Base-by-base conservation (phyloP, 495 filamentous ascomycete species). In the Talaromyces wortmannii region DNA sequence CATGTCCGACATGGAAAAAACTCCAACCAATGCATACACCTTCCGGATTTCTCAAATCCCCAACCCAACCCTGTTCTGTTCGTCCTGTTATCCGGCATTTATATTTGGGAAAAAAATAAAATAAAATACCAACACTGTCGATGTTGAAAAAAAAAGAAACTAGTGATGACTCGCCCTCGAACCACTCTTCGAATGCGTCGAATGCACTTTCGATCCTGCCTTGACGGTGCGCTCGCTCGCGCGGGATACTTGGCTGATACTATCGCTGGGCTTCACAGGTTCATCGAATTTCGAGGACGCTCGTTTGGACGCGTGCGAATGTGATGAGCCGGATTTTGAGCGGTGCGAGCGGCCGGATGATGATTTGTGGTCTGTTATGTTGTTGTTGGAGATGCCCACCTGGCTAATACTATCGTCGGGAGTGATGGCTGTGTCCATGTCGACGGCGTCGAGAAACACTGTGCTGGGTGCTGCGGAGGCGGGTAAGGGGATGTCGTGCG, bases 251-350 rank as follows among this genome's bases (percentile, higher is more conserved):
- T 83, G 82, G 61, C 84, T 87, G 45, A 87, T 78, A 61, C 83
- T 88, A 62, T 90, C 86, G 55, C 78, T 79, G 3, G 86, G 85
- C 18, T 70, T 78, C 32, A 87, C 67, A 5, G 67, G 66, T 8
- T 74, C 68, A 12, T 74, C 73, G 49, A 67, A 68, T 53, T 66
- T 69, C 56, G 60, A 10, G 12, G 36, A 31, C 6, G 43, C 36
- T 5, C 52, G 52, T 52, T 62, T 72, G 30, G 70, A 74, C 2
- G 52, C 33, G 6, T 36, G 15, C 0, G 50, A 52, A 15, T 40
- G 32, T 0, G 50, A 52, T 6, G 50, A 36, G 11, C 50, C 33
- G 4, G 52, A 45, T 18, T 31, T 46, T 2, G 73, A 72, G 52
- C 63, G 55, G 18, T 49, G 44, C 11, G 53, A 56, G 13, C 45